Percentiles rank a stretch among this genome's conserved stretches.
These are phyloP conservation scores for Straminergon stramineum DNA, from an alignment of 225 moss, liverwort and hornwort species.

Conservation along the genomic window DNA sequence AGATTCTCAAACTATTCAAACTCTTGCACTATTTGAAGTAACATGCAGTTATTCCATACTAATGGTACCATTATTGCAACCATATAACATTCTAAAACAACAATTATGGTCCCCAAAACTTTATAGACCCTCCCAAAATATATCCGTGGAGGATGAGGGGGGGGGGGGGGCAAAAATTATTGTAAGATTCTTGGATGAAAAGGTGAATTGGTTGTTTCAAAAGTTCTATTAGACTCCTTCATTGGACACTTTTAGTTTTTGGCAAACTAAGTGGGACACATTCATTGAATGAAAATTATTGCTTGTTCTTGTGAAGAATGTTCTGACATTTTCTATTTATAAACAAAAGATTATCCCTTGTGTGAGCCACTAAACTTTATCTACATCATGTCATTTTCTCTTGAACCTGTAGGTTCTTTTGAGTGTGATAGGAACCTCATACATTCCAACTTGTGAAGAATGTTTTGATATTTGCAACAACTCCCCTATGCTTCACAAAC, in stretches of 20 bases:
- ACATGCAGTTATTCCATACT: not conserved
- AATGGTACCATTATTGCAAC: not conserved
- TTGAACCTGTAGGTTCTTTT: not conserved
- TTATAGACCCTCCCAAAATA: not conserved
- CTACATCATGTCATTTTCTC: not conserved
- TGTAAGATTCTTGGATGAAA: not conserved
- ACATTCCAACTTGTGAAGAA: not conserved
- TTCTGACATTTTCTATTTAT: fast-evolving
- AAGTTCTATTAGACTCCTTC: fast-evolving
- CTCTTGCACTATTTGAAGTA: not conserved
- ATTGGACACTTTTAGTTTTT: not conserved
- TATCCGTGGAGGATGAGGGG: fast-evolving
- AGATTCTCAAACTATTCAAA: not conserved
- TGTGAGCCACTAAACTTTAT: not conserved
- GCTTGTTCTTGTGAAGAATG: not conserved
- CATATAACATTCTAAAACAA: not conserved
- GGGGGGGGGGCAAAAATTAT: not conserved
- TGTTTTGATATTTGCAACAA: not conserved
- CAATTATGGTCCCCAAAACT: not conserved
- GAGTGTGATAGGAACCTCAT: not conserved
- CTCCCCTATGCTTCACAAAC: not conserved
- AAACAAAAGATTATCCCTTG: not conserved
- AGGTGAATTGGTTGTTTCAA: not conserved
- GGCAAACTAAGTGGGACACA: not conserved
- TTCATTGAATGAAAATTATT: fast-evolving